Conservation (phyloP, 176 grass and related monocot species). For the Carex pumila region DNA sequence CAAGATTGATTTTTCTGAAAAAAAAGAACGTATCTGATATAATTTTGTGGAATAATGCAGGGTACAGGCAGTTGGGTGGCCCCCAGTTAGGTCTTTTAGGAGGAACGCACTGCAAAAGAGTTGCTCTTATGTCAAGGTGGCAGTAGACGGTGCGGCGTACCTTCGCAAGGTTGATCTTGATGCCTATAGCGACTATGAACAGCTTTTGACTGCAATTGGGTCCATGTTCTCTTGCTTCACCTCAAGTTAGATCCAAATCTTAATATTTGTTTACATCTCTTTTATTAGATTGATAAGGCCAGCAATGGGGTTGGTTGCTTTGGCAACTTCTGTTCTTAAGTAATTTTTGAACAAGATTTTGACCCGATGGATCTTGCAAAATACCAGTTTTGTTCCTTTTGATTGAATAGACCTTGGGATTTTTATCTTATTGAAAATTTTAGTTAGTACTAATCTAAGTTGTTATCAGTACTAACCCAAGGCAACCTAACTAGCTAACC, state of each 20-base stretch:
- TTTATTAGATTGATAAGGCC: neutral
- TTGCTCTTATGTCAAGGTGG: conserved; percentile 58
- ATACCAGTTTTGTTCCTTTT: neutral
- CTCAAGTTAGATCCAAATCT: conserved; percentile 8
- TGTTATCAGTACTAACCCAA: neutral
- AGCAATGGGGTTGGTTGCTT: neutral
- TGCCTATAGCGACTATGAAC: conserved; percentile 38
- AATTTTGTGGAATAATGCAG: conserved; percentile 23
- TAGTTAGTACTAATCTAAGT: neutral
- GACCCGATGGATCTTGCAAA: neutral
- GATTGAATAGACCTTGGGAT: neutral
- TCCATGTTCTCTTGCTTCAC: conserved; percentile 73
- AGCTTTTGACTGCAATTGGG: conserved; percentile 45
- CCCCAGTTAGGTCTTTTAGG: conserved; percentile 74
- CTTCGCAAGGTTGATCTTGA: conserved; percentile 74
- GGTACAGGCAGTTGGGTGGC: conserved; percentile 81
- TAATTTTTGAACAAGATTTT: neutral
- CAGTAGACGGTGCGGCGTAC: conserved; percentile 71
- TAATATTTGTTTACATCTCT: neutral
- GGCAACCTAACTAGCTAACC: neutral
- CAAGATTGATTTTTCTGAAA: neutral
- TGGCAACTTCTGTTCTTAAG: neutral
- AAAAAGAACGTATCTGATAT: neutral
- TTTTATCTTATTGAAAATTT: neutral
- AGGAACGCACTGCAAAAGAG: conserved; percentile 52